Base-by-base conservation (phyloP, 441 rosid genomes). In the Macaranga tanarius region DNA sequence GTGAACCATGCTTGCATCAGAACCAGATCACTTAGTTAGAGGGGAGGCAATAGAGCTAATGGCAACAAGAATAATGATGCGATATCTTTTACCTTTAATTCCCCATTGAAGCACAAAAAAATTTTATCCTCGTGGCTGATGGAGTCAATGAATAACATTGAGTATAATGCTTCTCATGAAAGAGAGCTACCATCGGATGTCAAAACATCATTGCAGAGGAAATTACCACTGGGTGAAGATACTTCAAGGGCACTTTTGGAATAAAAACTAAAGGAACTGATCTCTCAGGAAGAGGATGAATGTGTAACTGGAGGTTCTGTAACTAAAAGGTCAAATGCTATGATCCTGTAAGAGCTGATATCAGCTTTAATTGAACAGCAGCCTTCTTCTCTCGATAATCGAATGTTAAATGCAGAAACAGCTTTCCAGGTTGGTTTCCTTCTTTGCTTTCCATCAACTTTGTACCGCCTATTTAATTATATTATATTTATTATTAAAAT, bases 321-420 rank as follows among this genome's bases (percentile, higher is more conserved):
- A 0, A 88, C 86, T 5, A 89, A 79, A 76, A 85, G 82, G 83
- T 77, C 93, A 0, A 88, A 88, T 31, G 95, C 93, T 64, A 74
- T 82, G 83, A 91, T 95, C 73, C 89, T 92, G 59, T 88, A 89
- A 52, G 97, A 92, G 73, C 79, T 95, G 65, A 82, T 91, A 73
- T 83, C 86, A 19, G 94, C 97, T 76, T 85, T 95, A 82, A 83
- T 87, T 51, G 71, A 80, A 4, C 89, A 77, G 68, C 86, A 87
- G 71, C 83, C 84, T 48, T 67, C 59, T 65, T 78, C 79, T 61
- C 82, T 67, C 23, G 70, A 73, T 23, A 59, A 72, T 73, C 70
- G 68, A 67, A 40, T 71, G 68, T 25, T 72, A 48, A 75, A 57
- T 61, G 63, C 83, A 65, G 84, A 82, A 61, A 67, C 69, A 54